Evolutionary conservation across 75 land plant species (phyloP).

Genomic region (Larix kaempferi): DNA sequence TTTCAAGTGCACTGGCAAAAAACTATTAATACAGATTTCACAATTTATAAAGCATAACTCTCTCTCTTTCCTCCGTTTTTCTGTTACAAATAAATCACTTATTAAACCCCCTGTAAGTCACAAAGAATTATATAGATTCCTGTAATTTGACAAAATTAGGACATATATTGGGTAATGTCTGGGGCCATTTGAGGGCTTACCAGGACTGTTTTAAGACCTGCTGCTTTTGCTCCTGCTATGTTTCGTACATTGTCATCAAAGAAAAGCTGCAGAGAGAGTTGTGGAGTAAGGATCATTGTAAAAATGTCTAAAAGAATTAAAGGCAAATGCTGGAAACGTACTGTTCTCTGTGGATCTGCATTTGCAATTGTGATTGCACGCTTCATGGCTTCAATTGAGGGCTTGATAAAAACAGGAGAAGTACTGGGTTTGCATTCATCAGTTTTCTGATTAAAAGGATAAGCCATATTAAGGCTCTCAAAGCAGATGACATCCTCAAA

Average conservation of each 20-base stretch:
- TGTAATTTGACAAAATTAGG: neutral
- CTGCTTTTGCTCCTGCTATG: constrained; percentile 54
- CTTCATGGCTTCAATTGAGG: constrained; percentile 32
- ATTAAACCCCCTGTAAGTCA: too few species aligned
- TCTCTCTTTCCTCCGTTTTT: too few species aligned
- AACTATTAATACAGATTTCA: neutral
- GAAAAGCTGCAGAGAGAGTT: constrained; percentile 38
- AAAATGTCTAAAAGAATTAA: neutral
- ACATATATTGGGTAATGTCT: neutral
- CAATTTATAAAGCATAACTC: neutral
- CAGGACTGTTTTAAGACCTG: constrained; percentile 64
- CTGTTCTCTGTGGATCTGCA: constrained; percentile 30
- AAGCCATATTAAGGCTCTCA: constrained; percentile 34
- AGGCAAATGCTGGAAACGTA: constrained; percentile 2
- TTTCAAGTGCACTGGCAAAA: neutral
- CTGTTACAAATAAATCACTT: too few species aligned
- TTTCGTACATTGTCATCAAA: constrained; percentile 63
- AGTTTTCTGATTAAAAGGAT: constrained; percentile 5
- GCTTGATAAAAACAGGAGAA: constrained; percentile 35
- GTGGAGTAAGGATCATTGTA: neutral
- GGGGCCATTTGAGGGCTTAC: constrained; percentile 17
- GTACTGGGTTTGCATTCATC: constrained; percentile 1
- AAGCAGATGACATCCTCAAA: constrained; percentile 45
- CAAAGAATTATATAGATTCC: too few species aligned
- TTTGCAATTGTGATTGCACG: constrained; percentile 27